Conservation (phyloP, 805 yeast genomes). For the Metschnikowia gruessii region DNA sequence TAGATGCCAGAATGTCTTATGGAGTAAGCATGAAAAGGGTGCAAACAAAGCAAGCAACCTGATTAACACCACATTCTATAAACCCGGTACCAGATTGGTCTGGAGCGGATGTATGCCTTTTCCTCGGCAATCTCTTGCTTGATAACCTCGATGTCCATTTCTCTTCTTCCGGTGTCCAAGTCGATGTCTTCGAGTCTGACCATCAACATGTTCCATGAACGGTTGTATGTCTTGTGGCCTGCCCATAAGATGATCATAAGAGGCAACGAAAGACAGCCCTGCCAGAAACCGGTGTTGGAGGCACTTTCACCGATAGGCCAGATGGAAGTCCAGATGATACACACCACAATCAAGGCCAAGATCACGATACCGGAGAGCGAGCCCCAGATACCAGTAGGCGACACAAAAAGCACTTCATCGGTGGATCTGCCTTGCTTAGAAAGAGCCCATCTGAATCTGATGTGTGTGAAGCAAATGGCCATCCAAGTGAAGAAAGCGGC, state of each 20-base stretch:
- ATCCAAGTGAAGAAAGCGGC: constrained; percentile 43
- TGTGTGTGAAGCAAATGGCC: constrained; percentile 39
- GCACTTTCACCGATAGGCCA: constrained; percentile 32
- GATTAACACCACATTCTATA: constrained; percentile 32
- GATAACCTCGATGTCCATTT: constrained; percentile 36
- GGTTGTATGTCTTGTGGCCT: constrained; percentile 38
- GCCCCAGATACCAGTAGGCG: constrained; percentile 38
- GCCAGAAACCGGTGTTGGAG: constrained; percentile 41
- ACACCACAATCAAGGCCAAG: constrained; percentile 33
- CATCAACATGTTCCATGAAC: constrained; percentile 30
- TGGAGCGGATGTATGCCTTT: constrained; percentile 25
- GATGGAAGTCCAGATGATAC: constrained; percentile 40
- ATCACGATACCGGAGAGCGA: constrained; percentile 33
- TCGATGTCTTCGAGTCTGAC: constrained; percentile 52
- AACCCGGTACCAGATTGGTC: constrained; percentile 25
- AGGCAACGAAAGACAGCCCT: constrained; percentile 44
- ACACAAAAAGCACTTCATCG: constrained; percentile 34
- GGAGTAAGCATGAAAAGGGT: background rate
- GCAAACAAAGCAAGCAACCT: no score
- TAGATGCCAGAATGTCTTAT: background rate
- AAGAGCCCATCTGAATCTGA: constrained; percentile 42
- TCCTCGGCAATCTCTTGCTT: constrained; percentile 38
- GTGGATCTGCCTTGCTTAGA: constrained; percentile 30
- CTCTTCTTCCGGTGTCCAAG: constrained; percentile 56
- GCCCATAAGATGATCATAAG: constrained; percentile 43